phyloP scores from a whole-genome alignment of 305 asterid species.

The Caryopteris hybrid region DNA sequence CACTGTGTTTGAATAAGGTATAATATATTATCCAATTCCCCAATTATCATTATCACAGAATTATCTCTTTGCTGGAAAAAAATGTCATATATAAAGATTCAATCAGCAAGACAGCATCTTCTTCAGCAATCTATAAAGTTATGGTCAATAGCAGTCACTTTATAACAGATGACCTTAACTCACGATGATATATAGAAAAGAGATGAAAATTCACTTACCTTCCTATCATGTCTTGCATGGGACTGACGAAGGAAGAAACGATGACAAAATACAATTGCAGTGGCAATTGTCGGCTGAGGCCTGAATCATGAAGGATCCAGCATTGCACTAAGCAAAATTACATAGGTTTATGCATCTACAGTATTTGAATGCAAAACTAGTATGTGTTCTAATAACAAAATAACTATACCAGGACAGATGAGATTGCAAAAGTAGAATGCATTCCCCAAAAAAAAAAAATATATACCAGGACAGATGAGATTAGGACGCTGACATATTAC shows the following conservation, averaged over 20 bases:
- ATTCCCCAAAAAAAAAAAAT: no score
- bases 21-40: no score
- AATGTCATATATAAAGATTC: neutral
- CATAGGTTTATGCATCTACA: no score
- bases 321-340: neutral
- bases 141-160: neutral
- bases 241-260: constrained; percentile 97
- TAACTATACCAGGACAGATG: neutral
- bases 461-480: no score
- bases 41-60: no score
- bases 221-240: constrained; percentile 81
- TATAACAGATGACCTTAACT: no score
- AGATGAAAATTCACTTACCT: constrained; percentile 49
- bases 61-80: neutral
- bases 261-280: constrained; percentile 95
- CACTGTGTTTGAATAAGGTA: no score
- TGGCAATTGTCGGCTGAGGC: constrained; percentile 98
- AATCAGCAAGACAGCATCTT: neutral
- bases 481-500: no score
- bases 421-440: no score
- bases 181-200: no score
- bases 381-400: constrained; percentile 2
- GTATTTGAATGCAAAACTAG: no score
- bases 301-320: constrained; percentile 51
- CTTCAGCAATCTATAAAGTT: neutral